Base-by-base conservation (phyloP, 345 rosid species). In the Limnanthes douglasii region DNA sequence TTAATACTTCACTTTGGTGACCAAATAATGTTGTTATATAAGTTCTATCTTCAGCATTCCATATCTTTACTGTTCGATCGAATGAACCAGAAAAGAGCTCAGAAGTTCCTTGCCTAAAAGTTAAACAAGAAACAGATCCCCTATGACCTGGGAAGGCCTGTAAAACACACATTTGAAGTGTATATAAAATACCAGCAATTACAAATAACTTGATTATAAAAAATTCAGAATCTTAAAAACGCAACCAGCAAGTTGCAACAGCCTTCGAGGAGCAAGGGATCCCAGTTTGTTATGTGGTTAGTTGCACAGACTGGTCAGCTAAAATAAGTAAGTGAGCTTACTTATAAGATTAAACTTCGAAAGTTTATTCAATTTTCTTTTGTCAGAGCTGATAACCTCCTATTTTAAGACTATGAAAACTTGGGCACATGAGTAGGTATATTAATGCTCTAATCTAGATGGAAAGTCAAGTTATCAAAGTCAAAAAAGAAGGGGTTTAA, bases 71-170 rank as follows among this genome's bases (percentile, higher is more conserved):
- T n/a, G 79, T 78, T 57, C 96, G 61, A 65, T 86, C 99, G 64
- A 64, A 92, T 33, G 99, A 92, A 66, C 96, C 99, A 68, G 96
- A 92, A 60, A 78, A 86, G 57, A 92, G 73, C 41, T 92, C 99
- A 0, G 81, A 16, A 21, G 84, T 69, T 20, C 95, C 95, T 27
- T 73, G 70, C 71, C 95, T 72, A 72, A 85, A 92, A 40, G 67
- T 61, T 55, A 92, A 62, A 55, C 90, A 71, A 20, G 99, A 85
- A 1, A 92, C 86, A 4, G 95, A 68, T 17, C 68, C 74, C 63
- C 68, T 59, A 50, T 92, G 99, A 62, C 99, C 99, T 31, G 96
- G 64, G 57, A 92, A 92, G 20, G 93, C 86, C 96, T 85, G 76
- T 22, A 54, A 38, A 39, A 42, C 36, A 32, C 15, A 48, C 12